Base-by-base conservation (phyloP, 2,329 filamentous ascomycete species). In the Talaromyces sp. region DNA sequence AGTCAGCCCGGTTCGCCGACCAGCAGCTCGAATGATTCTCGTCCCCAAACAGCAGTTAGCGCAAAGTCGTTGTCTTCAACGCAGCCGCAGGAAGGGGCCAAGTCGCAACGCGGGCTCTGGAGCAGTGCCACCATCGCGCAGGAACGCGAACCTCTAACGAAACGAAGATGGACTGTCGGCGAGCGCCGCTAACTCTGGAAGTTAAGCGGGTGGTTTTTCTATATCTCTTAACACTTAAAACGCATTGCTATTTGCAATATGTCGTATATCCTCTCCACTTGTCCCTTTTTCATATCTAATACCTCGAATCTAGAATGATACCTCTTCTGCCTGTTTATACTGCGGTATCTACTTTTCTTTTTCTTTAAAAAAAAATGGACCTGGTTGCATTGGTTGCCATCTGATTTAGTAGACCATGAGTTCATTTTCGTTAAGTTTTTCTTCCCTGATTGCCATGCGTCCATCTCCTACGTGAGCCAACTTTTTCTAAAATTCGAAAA, bases 81-180 rank as follows among this genome's bases (percentile, higher is more conserved):
- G 10, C 41, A 46, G 10, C 41, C 35, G 32, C 27, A 50, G 10
- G 59, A 52, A 26, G 55, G 50, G 10, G 29, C 31, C 41, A 61
- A 61, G 19, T 72, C 69, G 7, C 75, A 75, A 56, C 69, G 69
- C 14, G 74, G 72, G 14, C 68, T 77, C 14, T 77, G 75, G 75
- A 71, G 74, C 0, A 72, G 72, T 65, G 65, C 68, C 8, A 65
- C 67, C 9, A 57, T 68, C 17, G 64, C 69, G 48, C 68, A 68
- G 43, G 69, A 71, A 31, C 68, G 67, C 31, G 70, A 74, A 26
- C 55, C 61, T 4, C 62, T 63, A 35, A 62, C 68, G 19, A 71
- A 70, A 57, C 70, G 74, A 53, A 70, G 74, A 57, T 77, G 74
- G 74, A 75, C 74, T 2, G 67, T 77, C 54, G 66, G 72, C 9